Evolutionary conservation across 768 basidiomycete genomes (phyloP).

Genomic region (Lentinula detonsa): DNA sequence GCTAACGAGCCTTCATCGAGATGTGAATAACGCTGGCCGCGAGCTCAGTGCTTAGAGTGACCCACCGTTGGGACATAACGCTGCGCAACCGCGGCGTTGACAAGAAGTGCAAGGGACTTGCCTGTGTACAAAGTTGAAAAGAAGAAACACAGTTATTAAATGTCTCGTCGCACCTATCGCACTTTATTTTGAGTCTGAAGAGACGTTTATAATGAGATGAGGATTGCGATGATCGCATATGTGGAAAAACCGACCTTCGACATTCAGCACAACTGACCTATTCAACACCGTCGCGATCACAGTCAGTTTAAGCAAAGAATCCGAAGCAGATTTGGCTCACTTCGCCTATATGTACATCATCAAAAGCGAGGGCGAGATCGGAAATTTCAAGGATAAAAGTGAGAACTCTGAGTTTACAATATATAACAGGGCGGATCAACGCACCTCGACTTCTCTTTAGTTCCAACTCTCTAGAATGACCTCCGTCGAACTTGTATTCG

Average conservation of each 20-base stretch:
- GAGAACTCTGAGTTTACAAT: not conserved
- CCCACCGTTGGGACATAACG: constrained; percentile 9
- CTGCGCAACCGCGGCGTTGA: constrained; percentile 10
- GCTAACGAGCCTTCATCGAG: constrained; percentile 35
- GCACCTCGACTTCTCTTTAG: constrained; percentile 5
- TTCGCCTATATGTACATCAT: not conserved
- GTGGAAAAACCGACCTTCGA: not conserved
- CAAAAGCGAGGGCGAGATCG: not conserved
- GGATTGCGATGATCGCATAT: constrained; percentile 5
- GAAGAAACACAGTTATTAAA: not conserved
- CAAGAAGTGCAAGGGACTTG: constrained; percentile 6
- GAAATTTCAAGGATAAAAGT: not conserved
- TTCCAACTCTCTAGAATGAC: constrained; percentile 7
- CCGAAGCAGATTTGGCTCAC: not conserved
- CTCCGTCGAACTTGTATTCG: constrained; percentile 5
- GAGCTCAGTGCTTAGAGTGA: not conserved
- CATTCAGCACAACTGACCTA: constrained; percentile 8
- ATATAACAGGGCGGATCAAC: not conserved
- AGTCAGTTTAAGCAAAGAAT: not conserved
- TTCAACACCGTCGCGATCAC: constrained; percentile 1
- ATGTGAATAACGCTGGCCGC: not conserved
- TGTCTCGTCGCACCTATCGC: not conserved
- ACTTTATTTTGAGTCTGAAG: constrained; percentile 5
- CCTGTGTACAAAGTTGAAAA: not conserved
- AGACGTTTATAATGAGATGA: not conserved